Evolutionary conservation across 2,329 filamentous ascomycete genomes (phyloP), one percentile per base, ranked within the genome.

Genomic region (Coniosporium tulheliwenetii): DNA sequence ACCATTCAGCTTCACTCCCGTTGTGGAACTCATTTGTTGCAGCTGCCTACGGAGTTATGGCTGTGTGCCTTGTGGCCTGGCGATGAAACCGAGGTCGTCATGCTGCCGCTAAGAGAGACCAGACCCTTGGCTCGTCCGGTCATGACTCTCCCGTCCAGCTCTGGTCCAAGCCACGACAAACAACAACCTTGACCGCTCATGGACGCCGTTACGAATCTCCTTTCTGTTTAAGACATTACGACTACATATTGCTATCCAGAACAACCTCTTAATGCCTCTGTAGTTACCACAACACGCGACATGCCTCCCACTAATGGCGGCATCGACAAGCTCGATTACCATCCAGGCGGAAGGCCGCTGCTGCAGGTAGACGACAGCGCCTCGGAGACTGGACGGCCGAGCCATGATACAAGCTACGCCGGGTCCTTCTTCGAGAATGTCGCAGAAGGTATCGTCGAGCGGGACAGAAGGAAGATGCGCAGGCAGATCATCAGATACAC

Each of bases 351-450:
- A 48, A 55, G 60, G 35, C 64, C 64, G 5, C 60, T 69, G 13
- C 58, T 67, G 9, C 48, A 52, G 45, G 52, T 57, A 45, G 51
- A 52, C 39, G 51, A 58, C 35, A 51, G 50, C 15, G 39, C 40
- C 2, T 52, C 48, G n/a, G 52, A 47, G 37, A 46, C 49, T 29
- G 52, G 55, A 12, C 48, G 52, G 39, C 54, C 51, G 32, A 66
- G 61, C 44, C 58, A 62, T 43, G 57, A 61, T 43, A 62, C 55
- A 42, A 67, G 64, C 51, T 63, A 64, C 54, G 64, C 65, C 39
- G 66, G 66, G 44, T 67, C 61, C 56, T 71, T 79, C 52, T 70
- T 79, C 53, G 72, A 66, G 43, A 66, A 77, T 50, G 71, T 78
- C 9, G 73, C 74, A 29, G 70, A 72, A 41, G 73, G 71, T 48